Conservation (phyloP, 2,329 filamentous ascomycete species). For the Pseudogymnoascus sp. region DNA sequence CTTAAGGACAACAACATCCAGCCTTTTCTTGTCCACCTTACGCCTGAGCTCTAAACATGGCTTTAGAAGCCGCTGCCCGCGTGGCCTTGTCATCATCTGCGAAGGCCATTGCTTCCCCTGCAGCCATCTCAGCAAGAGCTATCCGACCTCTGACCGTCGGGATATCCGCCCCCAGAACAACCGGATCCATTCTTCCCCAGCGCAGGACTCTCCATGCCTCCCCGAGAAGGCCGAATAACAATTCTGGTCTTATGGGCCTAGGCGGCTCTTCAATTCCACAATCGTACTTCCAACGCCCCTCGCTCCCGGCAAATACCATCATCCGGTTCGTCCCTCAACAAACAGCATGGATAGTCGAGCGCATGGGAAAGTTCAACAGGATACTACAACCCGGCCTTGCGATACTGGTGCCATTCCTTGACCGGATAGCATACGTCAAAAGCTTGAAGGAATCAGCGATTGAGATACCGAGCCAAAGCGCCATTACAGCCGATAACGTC, state of each 20-base stretch:
- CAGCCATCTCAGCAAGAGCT: conserved; percentile 15
- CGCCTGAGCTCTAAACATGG: conserved; percentile 6
- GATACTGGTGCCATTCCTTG: conserved; percentile 79
- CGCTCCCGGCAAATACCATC: conserved; percentile 85
- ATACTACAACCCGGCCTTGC: conserved; percentile 90
- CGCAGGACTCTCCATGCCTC: conserved; percentile 24
- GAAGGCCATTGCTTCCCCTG: conserved; percentile 13
- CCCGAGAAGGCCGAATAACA: conserved; percentile 21
- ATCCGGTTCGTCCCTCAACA: conserved; percentile 98
- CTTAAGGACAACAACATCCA: not conserved
- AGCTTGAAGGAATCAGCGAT: conserved; percentile 92
- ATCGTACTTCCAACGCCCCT: conserved; percentile 71
- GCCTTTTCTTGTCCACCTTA: not conserved
- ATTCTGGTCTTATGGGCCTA: conserved; percentile 24
- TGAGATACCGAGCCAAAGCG: conserved; percentile 94
- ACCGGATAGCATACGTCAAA: conserved; percentile 96
- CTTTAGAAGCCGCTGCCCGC: conserved; percentile 16
- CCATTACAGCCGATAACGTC: conserved; percentile 97
- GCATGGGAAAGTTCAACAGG: conserved; percentile 95
- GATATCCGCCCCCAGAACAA: conserved; percentile 10
- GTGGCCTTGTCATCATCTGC: conserved; percentile 19
- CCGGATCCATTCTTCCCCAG: conserved; percentile 15
- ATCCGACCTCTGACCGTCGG: conserved; percentile 18
- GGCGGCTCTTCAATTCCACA: conserved; percentile 42
- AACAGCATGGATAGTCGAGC: conserved; percentile 98